Base-by-base conservation (phyloP, 768 basidiomycete species). In the Pisolithus microcarpus region DNA sequence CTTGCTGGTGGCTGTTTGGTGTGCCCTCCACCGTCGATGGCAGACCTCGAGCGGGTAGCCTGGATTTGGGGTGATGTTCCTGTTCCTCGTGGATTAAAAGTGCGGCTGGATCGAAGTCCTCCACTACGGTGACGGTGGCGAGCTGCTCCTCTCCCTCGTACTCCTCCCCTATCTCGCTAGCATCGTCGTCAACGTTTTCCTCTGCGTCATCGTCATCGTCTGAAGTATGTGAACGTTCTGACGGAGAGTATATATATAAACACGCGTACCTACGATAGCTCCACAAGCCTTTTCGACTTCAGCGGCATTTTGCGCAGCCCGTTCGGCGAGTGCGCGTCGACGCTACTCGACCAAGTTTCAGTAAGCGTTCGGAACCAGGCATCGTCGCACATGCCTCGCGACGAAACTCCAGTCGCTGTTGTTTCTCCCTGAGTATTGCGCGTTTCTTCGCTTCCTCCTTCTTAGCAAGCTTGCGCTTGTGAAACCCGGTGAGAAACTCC, bases 401-500 rank as follows among this genome's bases (percentile, higher is more conserved):
- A 51, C 91, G 74, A n/a, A 78, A 67, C 58, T 91, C 84, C 19
- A 82, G 70, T 59, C 84, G 78, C 49, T 84, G 83, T 61, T 82
- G 78, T 63, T 88, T 90, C 61, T 91, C 86, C 56, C 84, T 73
- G 60, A 90, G 82, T 54, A 78, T 70, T 11, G 90, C 89, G 65
- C 79, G 85, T 57, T 81, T 76, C 59, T 80, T 81, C 40, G 84
- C 84, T 45, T 79, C 84, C 58, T 94, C 89, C 56, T 82, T 77
- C 65, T 87, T 90, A 53, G 82, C 85, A 46, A 91, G 69, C 69
- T 95, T 96, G 59, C 93, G 82, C 69, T 94, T 94, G 66, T 87
- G 86, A 65, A 96, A 96, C 24, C 93, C 93, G 16, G 91, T 94
- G 63, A 96, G 71, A 69, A 87, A 96, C 52, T 94, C 86, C 62